These are phyloP conservation scores for Croton laevigatus DNA, from an alignment of 441 rosid genomes.

Conservation along the genomic window DNA sequence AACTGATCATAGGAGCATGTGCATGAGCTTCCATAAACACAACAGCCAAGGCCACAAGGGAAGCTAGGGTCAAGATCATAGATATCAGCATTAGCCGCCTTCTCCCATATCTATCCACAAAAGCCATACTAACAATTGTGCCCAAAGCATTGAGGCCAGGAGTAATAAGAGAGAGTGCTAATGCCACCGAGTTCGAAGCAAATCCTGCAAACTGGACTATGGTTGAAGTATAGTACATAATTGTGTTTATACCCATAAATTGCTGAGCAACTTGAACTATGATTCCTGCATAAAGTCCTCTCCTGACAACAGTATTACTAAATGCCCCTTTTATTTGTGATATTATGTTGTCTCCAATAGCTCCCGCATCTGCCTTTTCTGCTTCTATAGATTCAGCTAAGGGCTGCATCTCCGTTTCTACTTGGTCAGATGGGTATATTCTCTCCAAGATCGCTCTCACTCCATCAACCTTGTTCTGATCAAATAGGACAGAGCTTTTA, in stretches of 20 bases:
- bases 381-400: slow-evolving; percentile 50
- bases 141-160: slow-evolving; percentile 67
- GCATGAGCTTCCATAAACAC: slow-evolving; percentile 52
- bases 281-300: slow-evolving; percentile 78
- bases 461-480: slow-evolving; percentile 46
- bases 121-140: slow-evolving; percentile 59
- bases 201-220: slow-evolving; percentile 73
- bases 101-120: slow-evolving; percentile 68
- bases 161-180: slow-evolving; percentile 63
- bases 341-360: slow-evolving; percentile 39
- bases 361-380: slow-evolving; percentile 52
- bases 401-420: slow-evolving; percentile 53
- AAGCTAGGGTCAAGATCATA: slow-evolving; percentile 56
- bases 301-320: slow-evolving; percentile 43
- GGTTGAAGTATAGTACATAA: slow-evolving; percentile 82
- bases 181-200: slow-evolving; percentile 67
- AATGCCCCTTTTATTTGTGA: slow-evolving; percentile 55
- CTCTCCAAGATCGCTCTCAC: slow-evolving; percentile 54
- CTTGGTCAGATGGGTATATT: slow-evolving; percentile 60
- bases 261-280: slow-evolving; percentile 79
- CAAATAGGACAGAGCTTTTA: not conserved
- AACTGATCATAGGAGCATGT: slow-evolving; percentile 52
- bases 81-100: slow-evolving; percentile 68
- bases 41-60: slow-evolving; percentile 47
- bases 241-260: slow-evolving; percentile 81